A percentile compares a stretch with the other conserved stretches of the same genome.
These are phyloP conservation scores for Apium graveolens DNA, from an alignment of 129 eudicot genomes.

Conservation along the genomic window DNA sequence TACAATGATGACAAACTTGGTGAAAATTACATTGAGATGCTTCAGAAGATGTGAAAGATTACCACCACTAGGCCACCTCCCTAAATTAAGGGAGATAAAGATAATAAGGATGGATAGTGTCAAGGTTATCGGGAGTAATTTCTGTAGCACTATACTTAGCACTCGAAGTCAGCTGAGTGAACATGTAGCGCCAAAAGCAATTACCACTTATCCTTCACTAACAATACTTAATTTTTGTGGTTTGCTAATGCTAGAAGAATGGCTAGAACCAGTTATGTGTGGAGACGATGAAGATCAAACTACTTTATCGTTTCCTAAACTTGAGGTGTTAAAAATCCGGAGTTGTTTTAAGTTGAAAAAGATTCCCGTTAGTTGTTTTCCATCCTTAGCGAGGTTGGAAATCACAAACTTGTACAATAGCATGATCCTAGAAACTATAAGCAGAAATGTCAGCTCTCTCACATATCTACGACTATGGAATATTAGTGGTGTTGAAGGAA, in stretches of 20 bases:
- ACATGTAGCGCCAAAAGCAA: background rate
- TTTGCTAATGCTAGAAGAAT: background rate
- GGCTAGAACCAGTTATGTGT: background rate
- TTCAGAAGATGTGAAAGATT: slow-evolving; percentile 12
- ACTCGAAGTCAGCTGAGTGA: background rate
- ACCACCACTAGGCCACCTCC: slow-evolving; percentile 11
- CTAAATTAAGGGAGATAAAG: background rate
- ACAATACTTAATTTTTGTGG: background rate
- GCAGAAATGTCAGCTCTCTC: background rate
- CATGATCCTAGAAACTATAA: background rate
- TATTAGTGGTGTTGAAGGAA: background rate
- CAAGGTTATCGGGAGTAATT: background rate
- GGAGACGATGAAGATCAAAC: background rate
- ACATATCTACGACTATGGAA: background rate
- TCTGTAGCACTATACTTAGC: background rate
- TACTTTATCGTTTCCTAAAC: slow-evolving; percentile 6
- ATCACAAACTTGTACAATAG: background rate
- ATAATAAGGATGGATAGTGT: background rate
- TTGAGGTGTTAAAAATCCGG: background rate
- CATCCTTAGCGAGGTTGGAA: background rate
- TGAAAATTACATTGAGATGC: slow-evolving; percentile 3
- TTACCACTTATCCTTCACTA: background rate
- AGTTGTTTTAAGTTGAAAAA: background rate
- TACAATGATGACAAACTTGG: background rate
- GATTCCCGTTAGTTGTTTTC: background rate